phyloP scores from a whole-genome alignment of 2,329 filamentous ascomycete species.

The Aurifilum marmelostoma region DNA sequence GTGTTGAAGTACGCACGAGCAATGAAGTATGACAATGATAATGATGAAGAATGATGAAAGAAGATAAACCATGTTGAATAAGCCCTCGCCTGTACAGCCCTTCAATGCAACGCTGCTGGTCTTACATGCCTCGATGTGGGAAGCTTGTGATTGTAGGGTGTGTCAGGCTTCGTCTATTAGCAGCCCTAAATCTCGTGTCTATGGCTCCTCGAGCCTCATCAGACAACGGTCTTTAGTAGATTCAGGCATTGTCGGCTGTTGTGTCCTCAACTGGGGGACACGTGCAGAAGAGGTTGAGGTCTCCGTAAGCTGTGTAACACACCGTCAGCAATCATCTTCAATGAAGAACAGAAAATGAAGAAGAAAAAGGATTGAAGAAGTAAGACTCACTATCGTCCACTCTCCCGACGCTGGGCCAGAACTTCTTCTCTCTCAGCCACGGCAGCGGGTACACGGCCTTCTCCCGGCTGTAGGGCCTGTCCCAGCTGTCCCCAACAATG shows the following conservation, averaged over 20 bases:
- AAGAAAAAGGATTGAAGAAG: neutral
- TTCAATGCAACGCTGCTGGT: neutral
- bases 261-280: slow-evolving; percentile 81
- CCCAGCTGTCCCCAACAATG: slow-evolving; percentile 76
- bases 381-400: slow-evolving; percentile 78
- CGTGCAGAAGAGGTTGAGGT: slow-evolving; percentile 92
- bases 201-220: neutral
- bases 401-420: slow-evolving; percentile 88
- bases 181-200: neutral
- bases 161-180: neutral
- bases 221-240: no score
- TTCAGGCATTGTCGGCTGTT: slow-evolving; percentile 37
- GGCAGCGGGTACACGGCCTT: slow-evolving; percentile 84
- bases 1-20: slow-evolving; percentile 7
- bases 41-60: neutral
- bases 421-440: slow-evolving; percentile 92
- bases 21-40: neutral
- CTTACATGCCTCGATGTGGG: neutral
- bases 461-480: slow-evolving; percentile 78
- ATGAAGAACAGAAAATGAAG: neutral
- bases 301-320: slow-evolving; percentile 74
- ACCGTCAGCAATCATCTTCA: slow-evolving; percentile 27
- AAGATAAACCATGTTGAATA: slow-evolving; percentile 7
- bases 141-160: neutral
- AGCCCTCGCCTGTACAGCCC: neutral